Evolutionary conservation across 176 grass and related monocot genomes (phyloP).

Genomic region (Cenchrus purpureus): DNA sequence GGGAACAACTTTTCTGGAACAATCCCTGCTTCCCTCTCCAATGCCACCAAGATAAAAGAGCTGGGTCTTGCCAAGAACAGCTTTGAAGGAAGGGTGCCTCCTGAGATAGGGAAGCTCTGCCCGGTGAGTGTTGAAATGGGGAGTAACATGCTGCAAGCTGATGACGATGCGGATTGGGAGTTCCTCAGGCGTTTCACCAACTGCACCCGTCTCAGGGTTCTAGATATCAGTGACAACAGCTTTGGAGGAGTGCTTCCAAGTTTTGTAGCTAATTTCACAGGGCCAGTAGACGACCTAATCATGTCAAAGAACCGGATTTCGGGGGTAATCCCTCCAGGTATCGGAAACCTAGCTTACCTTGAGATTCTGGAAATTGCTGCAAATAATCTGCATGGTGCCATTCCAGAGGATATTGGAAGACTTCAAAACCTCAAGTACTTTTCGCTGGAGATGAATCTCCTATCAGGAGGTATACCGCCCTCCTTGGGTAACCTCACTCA

Average conservation of each 20-base stretch:
- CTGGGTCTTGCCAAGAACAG: constrained; percentile 7
- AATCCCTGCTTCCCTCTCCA: constrained; percentile 19
- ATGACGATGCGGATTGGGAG: constrained; percentile 27
- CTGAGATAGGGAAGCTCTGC: constrained; percentile 35
- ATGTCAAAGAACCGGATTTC: background rate
- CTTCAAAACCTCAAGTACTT: constrained; percentile 3
- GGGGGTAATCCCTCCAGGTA: constrained; percentile 27
- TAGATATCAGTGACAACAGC: background rate
- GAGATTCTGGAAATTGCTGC: background rate
- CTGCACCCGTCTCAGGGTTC: constrained; percentile 23
- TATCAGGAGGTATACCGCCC: constrained; percentile 41
- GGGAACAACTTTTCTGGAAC: constrained; percentile 27
- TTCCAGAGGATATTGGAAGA: constrained; percentile 38
- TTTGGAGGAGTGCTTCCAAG: constrained; percentile 27
- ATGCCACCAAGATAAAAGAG: background rate
- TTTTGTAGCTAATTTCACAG: constrained; percentile 37
- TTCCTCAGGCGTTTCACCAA: constrained; percentile 39
- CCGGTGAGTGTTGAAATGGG: background rate
- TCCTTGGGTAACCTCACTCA: constrained; percentile 52
- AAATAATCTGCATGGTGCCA: constrained; percentile 39
- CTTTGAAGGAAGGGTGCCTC: background rate
- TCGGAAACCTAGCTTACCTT: constrained; percentile 36
- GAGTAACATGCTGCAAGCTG: background rate
- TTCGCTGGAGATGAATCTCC: background rate
- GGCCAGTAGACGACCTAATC: background rate